Evolutionary conservation across 495 filamentous ascomycete genomes (phyloP).

Genomic region (Podospora pseudopauciseta): DNA sequence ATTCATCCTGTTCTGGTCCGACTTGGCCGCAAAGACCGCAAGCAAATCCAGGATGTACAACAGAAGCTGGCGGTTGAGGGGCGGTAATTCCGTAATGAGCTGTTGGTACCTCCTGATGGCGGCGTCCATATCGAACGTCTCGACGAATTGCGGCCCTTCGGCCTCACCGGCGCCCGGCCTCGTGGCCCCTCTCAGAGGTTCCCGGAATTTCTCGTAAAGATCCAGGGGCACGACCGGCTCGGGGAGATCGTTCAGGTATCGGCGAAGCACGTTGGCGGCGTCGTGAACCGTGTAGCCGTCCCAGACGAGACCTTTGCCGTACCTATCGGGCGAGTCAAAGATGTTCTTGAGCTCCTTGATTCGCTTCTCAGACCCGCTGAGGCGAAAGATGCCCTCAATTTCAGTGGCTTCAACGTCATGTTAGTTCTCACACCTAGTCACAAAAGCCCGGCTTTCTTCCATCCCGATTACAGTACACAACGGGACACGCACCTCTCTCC

Average conservation of each 20-base stretch:
- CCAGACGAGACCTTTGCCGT: constrained; percentile 96
- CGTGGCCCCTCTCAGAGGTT: constrained; percentile 76
- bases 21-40: constrained; percentile 96
- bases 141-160: constrained; percentile 52
- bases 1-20: constrained; percentile 94
- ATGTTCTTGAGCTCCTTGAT: constrained; percentile 92
- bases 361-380: constrained; percentile 93
- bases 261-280: constrained; percentile 91
- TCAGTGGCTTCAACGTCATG: constrained; percentile 68
- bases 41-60: constrained; percentile 97
- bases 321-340: constrained; percentile 93
- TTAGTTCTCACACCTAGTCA: constrained; percentile 13
- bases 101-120: constrained; percentile 83
- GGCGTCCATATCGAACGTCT: constrained; percentile 67
- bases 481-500: constrained; percentile 75
- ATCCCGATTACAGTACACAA: not conserved
- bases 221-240: constrained; percentile 95
- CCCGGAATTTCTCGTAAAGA: constrained; percentile 86
- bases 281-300: constrained; percentile 98
- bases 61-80: constrained; percentile 89
- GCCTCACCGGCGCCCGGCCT: constrained; percentile 63
- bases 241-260: constrained; percentile 90
- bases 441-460: not conserved
- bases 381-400: constrained; percentile 93
- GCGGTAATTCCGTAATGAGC: constrained; percentile 87